Evolutionary conservation across 768 basidiomycete genomes (phyloP).

Genomic region (Leccinum disarticulatum): DNA sequence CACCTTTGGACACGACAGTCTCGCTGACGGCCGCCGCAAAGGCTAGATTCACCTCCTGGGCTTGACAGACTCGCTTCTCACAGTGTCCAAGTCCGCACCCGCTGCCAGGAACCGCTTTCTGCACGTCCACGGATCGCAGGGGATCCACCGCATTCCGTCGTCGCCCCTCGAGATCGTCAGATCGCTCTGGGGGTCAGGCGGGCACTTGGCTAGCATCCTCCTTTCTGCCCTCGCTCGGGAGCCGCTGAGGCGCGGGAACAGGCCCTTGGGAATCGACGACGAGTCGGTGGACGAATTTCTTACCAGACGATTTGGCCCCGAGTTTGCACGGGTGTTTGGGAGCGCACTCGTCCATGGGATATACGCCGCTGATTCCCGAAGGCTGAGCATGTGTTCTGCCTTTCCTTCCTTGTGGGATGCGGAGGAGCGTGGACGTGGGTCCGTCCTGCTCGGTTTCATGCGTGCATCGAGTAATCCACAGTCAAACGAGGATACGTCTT

Average conservation of each 20-base stretch:
- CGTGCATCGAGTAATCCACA: slow-evolving; percentile 18
- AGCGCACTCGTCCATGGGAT: slow-evolving; percentile 89
- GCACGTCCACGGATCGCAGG: slow-evolving; percentile 48
- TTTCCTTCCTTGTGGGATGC: slow-evolving; percentile 75
- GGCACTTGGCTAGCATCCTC: slow-evolving; percentile 44
- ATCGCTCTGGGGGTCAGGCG: slow-evolving; percentile 31
- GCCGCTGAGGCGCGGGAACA: slow-evolving; percentile 49
- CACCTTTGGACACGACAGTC: slow-evolving; percentile 3
- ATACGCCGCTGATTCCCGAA: slow-evolving; percentile 82
- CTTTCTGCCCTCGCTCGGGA: slow-evolving; percentile 59
- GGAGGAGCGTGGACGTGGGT: slow-evolving; percentile 67
- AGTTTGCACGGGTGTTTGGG: slow-evolving; percentile 72
- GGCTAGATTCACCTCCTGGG: slow-evolving; percentile 74
- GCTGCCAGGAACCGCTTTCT: slow-evolving; percentile 81
- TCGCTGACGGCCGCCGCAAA: slow-evolving; percentile 15
- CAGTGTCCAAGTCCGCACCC: slow-evolving; percentile 62
- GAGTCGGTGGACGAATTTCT: slow-evolving; percentile 83
- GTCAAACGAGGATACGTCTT: slow-evolving; percentile 26
- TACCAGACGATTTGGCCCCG: slow-evolving; percentile 65
- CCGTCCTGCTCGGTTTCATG: slow-evolving; percentile 62
- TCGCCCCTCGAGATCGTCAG: slow-evolving; percentile 37
- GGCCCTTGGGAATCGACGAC: slow-evolving; percentile 48
- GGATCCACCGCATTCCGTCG: slow-evolving; percentile 54
- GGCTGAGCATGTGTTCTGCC: slow-evolving; percentile 71
- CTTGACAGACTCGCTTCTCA: slow-evolving; percentile 59